Evolutionary conservation across 495 filamentous ascomycete genomes (phyloP).

Genomic region (Podospora pseudocomata): DNA sequence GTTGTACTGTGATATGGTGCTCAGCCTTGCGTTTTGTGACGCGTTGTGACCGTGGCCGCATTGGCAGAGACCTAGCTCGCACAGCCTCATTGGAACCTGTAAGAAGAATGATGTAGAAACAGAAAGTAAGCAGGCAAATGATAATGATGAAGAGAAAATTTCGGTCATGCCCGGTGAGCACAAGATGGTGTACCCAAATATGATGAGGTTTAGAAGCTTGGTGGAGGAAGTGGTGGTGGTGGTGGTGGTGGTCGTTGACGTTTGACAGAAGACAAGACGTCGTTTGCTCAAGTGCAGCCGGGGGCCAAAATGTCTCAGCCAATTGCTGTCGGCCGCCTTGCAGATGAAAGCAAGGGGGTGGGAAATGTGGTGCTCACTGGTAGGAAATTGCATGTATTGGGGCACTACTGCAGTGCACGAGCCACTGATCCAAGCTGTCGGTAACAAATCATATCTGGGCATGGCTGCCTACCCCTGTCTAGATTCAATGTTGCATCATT

Average conservation of each 20-base stretch:
- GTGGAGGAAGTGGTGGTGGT: background rate
- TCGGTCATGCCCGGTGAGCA: background rate
- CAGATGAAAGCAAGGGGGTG: background rate
- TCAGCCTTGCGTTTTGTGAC: slow-evolving; percentile 18
- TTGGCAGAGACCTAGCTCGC: slow-evolving; percentile 6
- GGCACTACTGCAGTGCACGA: background rate
- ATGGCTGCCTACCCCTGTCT: background rate
- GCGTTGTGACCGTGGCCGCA: slow-evolving; percentile 13
- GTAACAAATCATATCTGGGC: background rate
- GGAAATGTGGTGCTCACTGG: background rate
- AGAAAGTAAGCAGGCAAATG: background rate
- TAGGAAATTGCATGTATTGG: background rate
- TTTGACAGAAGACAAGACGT: background rate
- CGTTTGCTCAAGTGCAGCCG: background rate
- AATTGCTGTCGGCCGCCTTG: background rate
- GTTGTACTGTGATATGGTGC: background rate
- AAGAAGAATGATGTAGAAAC: background rate
- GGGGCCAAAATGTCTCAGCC: background rate
- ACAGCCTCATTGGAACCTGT: slow-evolving; percentile 14
- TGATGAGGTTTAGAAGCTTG: background rate
- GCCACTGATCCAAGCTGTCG: background rate
- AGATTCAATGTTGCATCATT: background rate
- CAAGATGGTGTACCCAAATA: background rate
- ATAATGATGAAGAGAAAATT: background rate
- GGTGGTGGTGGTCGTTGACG: background rate